Conservation (phyloP, 192 early-diverging fungal species). For the Mycoemilia scoparia region DNA sequence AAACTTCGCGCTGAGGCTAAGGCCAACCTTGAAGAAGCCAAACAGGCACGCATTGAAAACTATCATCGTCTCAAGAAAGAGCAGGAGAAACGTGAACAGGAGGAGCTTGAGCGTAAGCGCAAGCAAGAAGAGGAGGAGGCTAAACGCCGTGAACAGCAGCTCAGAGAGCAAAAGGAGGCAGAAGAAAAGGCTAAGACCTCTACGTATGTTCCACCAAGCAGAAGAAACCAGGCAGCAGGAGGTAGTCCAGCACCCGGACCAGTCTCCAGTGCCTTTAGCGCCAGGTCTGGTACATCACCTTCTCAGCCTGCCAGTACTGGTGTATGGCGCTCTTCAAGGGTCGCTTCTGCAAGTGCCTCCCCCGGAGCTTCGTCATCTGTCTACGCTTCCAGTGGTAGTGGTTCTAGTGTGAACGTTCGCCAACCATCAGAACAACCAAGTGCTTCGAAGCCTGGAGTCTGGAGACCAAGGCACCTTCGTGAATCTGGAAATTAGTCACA, state of each 20-base stretch:
- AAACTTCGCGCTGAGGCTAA: constrained; percentile 40
- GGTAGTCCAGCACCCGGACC: not conserved
- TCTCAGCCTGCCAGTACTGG: no score
- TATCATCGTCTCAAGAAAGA: constrained; percentile 21
- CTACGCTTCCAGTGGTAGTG: no score
- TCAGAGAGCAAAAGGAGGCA: not conserved
- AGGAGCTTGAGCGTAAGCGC: constrained; percentile 29
- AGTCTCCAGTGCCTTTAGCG: not conserved
- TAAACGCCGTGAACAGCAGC: no score
- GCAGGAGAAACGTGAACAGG: constrained; percentile 22
- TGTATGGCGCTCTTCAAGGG: no score
- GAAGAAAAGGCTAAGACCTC: constrained; percentile 14
- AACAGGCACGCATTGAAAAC: constrained; percentile 27
- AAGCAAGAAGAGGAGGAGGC: constrained; percentile 10
- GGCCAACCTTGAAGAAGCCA: constrained; percentile 30
- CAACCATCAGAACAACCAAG: no score
- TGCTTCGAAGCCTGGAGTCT: no score
- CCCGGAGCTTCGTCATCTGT: no score
- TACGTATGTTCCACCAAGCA: constrained; percentile 22
- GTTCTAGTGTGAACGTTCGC: no score
- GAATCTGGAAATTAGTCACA: no score
- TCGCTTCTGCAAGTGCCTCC: no score
- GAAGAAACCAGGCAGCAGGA: constrained; percentile 4
- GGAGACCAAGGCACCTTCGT: no score
- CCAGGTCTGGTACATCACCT: no score